A percentile compares a stretch with the other conserved stretches of the same genome.
These are phyloP conservation scores for Penicillium manginii DNA, from an alignment of 495 filamentous ascomycete species.

Conservation along the genomic window DNA sequence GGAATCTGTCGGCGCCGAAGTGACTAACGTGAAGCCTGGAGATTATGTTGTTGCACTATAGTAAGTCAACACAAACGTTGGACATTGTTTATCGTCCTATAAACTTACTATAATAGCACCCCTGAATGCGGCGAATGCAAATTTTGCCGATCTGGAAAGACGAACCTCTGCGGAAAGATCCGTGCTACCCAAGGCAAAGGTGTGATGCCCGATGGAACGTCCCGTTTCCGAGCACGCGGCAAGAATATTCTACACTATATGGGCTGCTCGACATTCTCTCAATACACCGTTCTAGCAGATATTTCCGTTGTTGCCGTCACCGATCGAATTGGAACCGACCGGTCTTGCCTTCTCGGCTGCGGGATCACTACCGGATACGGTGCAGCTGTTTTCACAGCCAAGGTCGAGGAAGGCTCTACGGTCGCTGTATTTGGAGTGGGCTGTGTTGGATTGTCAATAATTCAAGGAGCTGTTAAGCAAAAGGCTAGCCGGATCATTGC, in stretches of 20 bases:
- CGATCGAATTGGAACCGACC: constrained; percentile 87
- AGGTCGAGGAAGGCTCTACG: constrained; percentile 84
- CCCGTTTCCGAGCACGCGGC: constrained; percentile 91
- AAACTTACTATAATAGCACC: constrained; percentile 57
- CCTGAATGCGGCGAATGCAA: constrained; percentile 98
- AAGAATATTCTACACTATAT: constrained; percentile 97
- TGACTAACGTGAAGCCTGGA: constrained; percentile 84
- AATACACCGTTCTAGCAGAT: constrained; percentile 98
- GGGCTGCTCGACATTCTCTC: constrained; percentile 97
- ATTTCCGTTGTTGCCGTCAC: constrained; percentile 97
- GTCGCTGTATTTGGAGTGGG: constrained; percentile 94
- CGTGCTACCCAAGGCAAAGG: constrained; percentile 93
- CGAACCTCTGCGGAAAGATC: constrained; percentile 99
- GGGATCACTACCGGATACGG: constrained; percentile 99
- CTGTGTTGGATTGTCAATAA: constrained; percentile 91
- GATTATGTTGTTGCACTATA: constrained; percentile 92
- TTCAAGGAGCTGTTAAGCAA: constrained; percentile 89
- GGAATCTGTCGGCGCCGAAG: constrained; percentile 94
- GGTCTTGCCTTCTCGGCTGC: constrained; percentile 92
- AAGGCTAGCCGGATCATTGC: constrained; percentile 90
- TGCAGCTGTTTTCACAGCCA: constrained; percentile 88
- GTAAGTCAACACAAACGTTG: constrained; percentile 47
- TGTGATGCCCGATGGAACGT: constrained; percentile 97
- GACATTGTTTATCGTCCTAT: background rate
- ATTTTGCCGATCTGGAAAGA: constrained; percentile 99